phyloP scores from a whole-genome alignment of 768 basidiomycete species.

The Lyophyllum semitale region DNA sequence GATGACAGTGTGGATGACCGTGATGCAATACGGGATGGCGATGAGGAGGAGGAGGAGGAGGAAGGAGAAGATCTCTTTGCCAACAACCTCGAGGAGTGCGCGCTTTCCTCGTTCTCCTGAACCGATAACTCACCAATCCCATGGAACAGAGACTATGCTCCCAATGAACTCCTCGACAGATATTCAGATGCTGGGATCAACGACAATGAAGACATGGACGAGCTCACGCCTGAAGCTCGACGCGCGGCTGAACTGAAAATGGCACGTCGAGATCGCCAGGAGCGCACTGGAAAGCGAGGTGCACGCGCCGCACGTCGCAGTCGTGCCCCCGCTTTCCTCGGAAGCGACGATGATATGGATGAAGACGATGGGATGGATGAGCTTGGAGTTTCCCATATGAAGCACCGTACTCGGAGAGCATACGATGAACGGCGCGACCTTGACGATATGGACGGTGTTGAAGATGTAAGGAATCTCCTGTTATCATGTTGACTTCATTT shows the following conservation, averaged over 20 bases:
- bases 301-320: slow-evolving; percentile 75
- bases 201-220: slow-evolving; percentile 73
- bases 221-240: slow-evolving; percentile 67
- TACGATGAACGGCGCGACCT: slow-evolving; percentile 92
- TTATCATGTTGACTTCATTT: background rate
- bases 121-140: slow-evolving; percentile 10
- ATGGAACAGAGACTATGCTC: slow-evolving; percentile 74
- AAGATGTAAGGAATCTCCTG: slow-evolving; percentile 63
- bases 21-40: slow-evolving; percentile 65
- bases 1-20: slow-evolving; percentile 78
- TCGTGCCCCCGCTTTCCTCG: slow-evolving; percentile 86
- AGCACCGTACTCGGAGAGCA: slow-evolving; percentile 80
- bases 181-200: slow-evolving; percentile 90
- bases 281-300: slow-evolving; percentile 66
- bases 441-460: slow-evolving; percentile 89
- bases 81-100: slow-evolving; percentile 74
- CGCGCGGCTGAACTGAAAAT: slow-evolving; percentile 86
- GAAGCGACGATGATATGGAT: slow-evolving; percentile 79
- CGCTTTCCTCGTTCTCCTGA: slow-evolving; percentile 4
- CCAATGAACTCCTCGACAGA: slow-evolving; percentile 77
- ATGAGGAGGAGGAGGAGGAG: slow-evolving; percentile 74
- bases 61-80: slow-evolving; percentile 94
- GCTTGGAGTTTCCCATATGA: slow-evolving; percentile 69
- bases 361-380: slow-evolving; percentile 74
- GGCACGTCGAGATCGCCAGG: slow-evolving; percentile 82